A percentile compares a stretch with the other conserved stretches of the same genome.
Evolutionary conservation across 495 filamentous ascomycete species (phyloP).

Genomic region (Penicillium coffeae): DNA sequence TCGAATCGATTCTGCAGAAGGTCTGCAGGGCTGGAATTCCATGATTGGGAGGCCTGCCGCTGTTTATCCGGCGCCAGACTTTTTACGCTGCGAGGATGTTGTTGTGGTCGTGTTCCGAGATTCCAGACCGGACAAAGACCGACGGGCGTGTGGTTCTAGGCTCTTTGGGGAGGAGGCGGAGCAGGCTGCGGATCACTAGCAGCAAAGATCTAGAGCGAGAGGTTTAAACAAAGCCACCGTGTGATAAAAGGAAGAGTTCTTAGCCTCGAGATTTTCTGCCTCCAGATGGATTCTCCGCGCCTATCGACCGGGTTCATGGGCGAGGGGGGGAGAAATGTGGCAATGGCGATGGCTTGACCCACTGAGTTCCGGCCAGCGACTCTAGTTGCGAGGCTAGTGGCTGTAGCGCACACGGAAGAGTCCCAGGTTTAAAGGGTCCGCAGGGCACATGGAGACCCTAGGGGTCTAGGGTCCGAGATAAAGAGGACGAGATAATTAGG

Average conservation of each 20-base stretch:
- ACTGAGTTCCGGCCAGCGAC: conserved; percentile 9
- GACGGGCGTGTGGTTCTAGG: conserved; percentile 9
- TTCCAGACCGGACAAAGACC: conserved; percentile 6
- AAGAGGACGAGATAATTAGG: conserved; percentile 1
- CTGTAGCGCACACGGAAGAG: conserved; percentile 23
- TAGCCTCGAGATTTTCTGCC: no score
- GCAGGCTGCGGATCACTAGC: conserved; percentile 2
- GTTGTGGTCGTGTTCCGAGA: neutral
- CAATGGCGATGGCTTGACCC: conserved; percentile 14
- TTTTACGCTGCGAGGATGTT: no score
- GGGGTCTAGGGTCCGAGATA: conserved; percentile 1
- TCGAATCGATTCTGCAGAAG: neutral
- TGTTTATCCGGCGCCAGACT: no score
- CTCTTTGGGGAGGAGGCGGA: neutral
- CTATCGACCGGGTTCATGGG: no score
- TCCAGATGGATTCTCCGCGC: no score
- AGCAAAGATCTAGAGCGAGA: neutral
- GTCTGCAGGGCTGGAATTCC: no score
- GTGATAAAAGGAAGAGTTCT: neutral
- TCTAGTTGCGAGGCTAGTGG: conserved; percentile 22
- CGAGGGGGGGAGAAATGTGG: neutral
- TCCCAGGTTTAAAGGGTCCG: conserved; percentile 14
- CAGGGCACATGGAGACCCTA: conserved; percentile 7
- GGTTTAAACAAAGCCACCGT: neutral
- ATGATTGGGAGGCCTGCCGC: no score